Base-by-base conservation (phyloP, 768 basidiomycete species). In the Tylopilus balloui region DNA sequence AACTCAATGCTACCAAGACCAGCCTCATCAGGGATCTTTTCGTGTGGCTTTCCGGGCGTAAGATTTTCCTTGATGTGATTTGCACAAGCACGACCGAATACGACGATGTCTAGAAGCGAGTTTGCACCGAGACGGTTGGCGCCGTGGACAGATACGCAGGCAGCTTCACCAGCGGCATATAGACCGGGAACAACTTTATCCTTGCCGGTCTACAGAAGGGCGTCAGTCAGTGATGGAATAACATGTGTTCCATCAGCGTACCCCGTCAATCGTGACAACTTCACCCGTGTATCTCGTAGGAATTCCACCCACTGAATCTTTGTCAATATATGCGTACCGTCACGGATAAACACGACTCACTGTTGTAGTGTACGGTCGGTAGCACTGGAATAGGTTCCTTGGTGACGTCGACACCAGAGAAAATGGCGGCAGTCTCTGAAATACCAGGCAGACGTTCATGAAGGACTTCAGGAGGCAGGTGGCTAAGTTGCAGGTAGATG, bases 121-220 rank as follows among this genome's bases (percentile, higher is more conserved):
- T 99, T 99, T 65, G 96, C 96, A 61, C 96, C 96, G 46, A 99
- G 87, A 71, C 96, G 93, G 77, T 99, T 99, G 56, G 96, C 96
- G 55, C 96, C 96, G 62, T 99, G 96, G 17, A 99, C 96, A 17
- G 96, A 99, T 27, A 98, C 96, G 59, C 92, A 97, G 7, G 96
- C 96, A 46, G 95, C 96, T 73, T 99, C 96, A 59, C 96, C 96
- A 52, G 96, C 96, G 51, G 96, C 96, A 70, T 98, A 99, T 3
- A 99, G 77, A 57, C 96, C 96, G 46, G 94, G 93, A 25, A 99
- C 96, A 50, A 94, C 72, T 69, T 88, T 79, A 71, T 99, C 96
- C 27, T 96, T 87, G 60, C 95, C 96, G 47, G 88, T 75, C 71
- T 78, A 51, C 43, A 44, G 14, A 41, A 29, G 20, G 2, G n/a